Percentiles rank a stretch among this genome's conserved stretches.
phyloP scores from a whole-genome alignment of 495 filamentous ascomycete genomes.

The Xylaria acuta region DNA sequence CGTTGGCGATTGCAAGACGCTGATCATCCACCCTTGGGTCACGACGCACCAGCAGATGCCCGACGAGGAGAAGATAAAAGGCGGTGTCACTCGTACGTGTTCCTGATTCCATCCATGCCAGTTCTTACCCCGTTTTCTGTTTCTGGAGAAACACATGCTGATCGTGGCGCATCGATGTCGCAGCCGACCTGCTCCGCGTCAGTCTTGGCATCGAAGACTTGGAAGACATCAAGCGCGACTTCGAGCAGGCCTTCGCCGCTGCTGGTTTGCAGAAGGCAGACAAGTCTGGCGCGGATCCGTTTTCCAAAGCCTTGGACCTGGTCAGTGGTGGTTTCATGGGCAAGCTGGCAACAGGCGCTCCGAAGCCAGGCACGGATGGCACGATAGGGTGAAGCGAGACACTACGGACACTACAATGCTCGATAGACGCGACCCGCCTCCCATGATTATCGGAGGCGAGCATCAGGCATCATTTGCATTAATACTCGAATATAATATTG shows the following conservation, averaged over 20 bases:
- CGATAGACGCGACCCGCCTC: slow-evolving; percentile 6
- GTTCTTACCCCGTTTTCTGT: not conserved
- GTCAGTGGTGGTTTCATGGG: slow-evolving; percentile 43
- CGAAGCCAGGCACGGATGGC: slow-evolving; percentile 42
- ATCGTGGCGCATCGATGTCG: slow-evolving; percentile 5
- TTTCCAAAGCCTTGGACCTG: slow-evolving; percentile 39
- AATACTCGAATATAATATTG: not conserved
- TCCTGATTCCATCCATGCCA: slow-evolving; percentile 3
- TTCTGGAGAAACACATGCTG: not conserved
- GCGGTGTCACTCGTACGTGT: slow-evolving; percentile 47
- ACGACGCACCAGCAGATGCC: slow-evolving; percentile 53
- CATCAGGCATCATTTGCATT: not conserved
- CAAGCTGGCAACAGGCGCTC: slow-evolving; percentile 39
- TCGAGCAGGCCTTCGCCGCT: slow-evolving; percentile 51
- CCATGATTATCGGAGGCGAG: not conserved
- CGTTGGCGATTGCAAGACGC: slow-evolving; percentile 52
- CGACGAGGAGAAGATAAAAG: slow-evolving; percentile 52
- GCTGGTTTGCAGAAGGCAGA: slow-evolving; percentile 40
- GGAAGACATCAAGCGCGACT: slow-evolving; percentile 49
- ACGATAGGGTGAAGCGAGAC: slow-evolving; percentile 33
- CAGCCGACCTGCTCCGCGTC: slow-evolving; percentile 48
- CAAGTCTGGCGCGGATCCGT: slow-evolving; percentile 37
- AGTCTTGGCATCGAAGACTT: slow-evolving; percentile 50
- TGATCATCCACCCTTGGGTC: slow-evolving; percentile 52
- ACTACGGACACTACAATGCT: not conserved